A percentile compares a stretch with the other conserved stretches of the same genome.
Evolutionary conservation across 306 rosid genomes (phyloP).

Genomic region (Hippophae tibetana): DNA sequence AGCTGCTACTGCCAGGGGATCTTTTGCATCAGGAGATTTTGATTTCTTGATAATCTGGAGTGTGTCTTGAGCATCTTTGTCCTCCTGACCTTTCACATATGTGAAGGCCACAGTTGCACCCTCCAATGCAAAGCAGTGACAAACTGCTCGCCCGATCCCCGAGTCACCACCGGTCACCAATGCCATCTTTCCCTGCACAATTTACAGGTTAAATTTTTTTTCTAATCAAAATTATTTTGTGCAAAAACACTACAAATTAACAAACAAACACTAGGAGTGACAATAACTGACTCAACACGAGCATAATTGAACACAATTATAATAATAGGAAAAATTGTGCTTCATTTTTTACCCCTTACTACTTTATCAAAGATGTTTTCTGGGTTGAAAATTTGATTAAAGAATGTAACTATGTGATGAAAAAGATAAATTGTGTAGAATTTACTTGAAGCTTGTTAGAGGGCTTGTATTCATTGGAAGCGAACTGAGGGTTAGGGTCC

Average conservation of each 20-base stretch:
- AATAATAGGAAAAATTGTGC: background rate
- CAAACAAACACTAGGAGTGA: too few relatives aligned
- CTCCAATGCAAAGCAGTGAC: conserved; percentile 54
- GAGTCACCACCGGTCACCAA: conserved; percentile 78
- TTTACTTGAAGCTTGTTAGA: conserved; percentile 60
- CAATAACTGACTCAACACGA: too few relatives aligned
- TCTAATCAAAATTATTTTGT: too few relatives aligned
- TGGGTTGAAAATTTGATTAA: too few relatives aligned
- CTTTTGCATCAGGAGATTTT: conserved; percentile 39
- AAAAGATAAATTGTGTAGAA: background rate
- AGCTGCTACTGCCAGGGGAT: conserved; percentile 59
- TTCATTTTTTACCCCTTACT: too few relatives aligned
- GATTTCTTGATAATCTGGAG: conserved; percentile 37
- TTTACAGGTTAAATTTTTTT: background rate
- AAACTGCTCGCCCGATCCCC: conserved; percentile 65
- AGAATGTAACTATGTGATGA: background rate
- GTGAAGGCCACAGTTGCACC: conserved; percentile 83
- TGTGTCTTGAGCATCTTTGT: conserved; percentile 59
- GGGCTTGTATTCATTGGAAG: conserved; percentile 47
- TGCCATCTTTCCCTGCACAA: conserved; percentile 63
- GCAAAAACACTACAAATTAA: too few relatives aligned
- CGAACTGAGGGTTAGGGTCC: conserved; percentile 71
- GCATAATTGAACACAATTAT: background rate
- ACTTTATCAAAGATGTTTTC: too few relatives aligned
- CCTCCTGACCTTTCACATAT: conserved; percentile 59